Base-by-base conservation (phyloP, 1,139 yeast genomes). In the Yamadazyma blattariae region DNA sequence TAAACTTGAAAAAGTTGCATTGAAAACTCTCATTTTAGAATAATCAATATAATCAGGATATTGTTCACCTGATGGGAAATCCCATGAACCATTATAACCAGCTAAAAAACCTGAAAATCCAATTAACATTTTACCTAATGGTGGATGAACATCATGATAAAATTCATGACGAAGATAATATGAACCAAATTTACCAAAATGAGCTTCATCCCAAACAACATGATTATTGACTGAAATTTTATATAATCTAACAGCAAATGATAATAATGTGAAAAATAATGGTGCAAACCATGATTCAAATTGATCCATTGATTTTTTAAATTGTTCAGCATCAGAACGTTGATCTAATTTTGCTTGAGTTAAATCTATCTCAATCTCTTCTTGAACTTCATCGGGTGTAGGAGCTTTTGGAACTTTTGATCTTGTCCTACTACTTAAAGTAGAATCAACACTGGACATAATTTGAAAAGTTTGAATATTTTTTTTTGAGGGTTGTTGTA, bases 81-180 rank as follows among this genome's bases (percentile, higher is more conserved):
- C 72, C 58, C 80, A 84, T 20, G 70, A 58, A 11, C 88, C 87
- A 47, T 82, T 73, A 49, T 78, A 84, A 0, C 79, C 81, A 11
- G 88, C 85, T 46, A 94, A 56, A 54, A 84, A 89, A 12, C 98
- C 99, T 9, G 96, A 86, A 27, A 94, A 70, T 1, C 97, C 99
- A 46, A 90, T 90, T 45, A 94, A 74, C 96, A 94, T 89, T 63
- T 94, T 94, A 25, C 97, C 98, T 52, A 94, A 75, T 2, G 98
- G 98, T 35, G 99, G 99, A 61, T 92, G 99, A 40, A 92, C 98
- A 64, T 92, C 99, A 57, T 89, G 96, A 61, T 90, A 90, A 59
- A 89, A 90, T 52, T 89, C 95, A 56, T 87, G 95, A 68, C 90
- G 82, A 48, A 90, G 69, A 65, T 90, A 90, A 61, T 87, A 86